Evolutionary conservation across 805 yeast genomes (phyloP), one percentile per base, ranked within the genome.

Genomic region (Candida maltosa): DNA sequence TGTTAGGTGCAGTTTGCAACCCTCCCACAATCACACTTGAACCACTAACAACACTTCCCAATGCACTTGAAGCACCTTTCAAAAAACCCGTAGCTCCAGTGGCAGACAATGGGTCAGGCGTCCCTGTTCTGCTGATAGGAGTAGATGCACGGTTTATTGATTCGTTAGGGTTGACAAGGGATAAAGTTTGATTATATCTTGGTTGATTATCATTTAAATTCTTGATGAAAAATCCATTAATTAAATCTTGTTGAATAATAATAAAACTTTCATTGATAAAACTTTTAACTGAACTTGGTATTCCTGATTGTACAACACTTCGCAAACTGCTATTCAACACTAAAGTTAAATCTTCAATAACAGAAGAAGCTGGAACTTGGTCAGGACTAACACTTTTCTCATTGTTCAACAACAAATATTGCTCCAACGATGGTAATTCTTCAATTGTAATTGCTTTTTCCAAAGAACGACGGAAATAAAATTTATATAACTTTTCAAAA

Each of bases 401-500:
- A 9, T 16, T 37, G 2, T 5, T 5, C 4, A 31, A 9, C 44
- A 68, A 51, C 48, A 55, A 37, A 72, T 43, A 58, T 1, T 61
- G 48, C 29, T 76, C 76, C 29, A 65, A 41, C 2, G 54, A 32
- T 1, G 95, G 95, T 14, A 85, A 46, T 46, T 83, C 88, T 54
- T 93, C 97, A 22, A 87, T 69, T 32, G 78, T 71, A 29, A 85
- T 75, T 2, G 96, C 86, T 51, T 83, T 87, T 49, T 85, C 93
- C 26, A 89, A 70, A 0, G 96, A 83, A 27, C 87, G 70, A 36
- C 87, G 69, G 45, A 88, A 70, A 39, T 84, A 84, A 54, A 79
- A 87, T 4, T 76, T 64, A 31, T 78, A 65, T 37, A 89, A 58
- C 2, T 66, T 54, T 42, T 85, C 87, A 53, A 83, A 86, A 1